A percentile compares a stretch with the other conserved stretches of the same genome.
phyloP scores from a whole-genome alignment of 2,329 filamentous ascomycete species.

The Cryphonectria naterciae region DNA sequence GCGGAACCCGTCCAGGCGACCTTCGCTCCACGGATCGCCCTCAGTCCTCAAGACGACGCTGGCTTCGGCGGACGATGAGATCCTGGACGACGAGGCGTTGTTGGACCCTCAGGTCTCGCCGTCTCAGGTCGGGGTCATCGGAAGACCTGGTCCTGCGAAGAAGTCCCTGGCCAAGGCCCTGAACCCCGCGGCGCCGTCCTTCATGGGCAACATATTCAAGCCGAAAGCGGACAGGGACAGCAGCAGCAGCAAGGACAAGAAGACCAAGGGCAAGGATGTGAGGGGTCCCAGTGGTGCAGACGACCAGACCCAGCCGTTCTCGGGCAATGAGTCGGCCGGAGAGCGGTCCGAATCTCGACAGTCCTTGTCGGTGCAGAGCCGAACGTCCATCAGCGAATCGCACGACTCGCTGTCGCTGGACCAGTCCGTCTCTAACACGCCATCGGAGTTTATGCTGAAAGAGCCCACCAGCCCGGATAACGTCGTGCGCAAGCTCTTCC shows the following conservation, averaged over 20 bases:
- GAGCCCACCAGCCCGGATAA: slow-evolving; percentile 51
- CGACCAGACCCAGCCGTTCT: slow-evolving; percentile 13
- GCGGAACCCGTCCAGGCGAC: slow-evolving; percentile 76
- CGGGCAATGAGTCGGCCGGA: slow-evolving; percentile 23
- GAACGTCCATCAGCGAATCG: slow-evolving; percentile 48
- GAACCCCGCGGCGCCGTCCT: slow-evolving; percentile 88
- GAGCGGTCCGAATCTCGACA: slow-evolving; percentile 42
- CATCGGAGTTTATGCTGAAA: slow-evolving; percentile 54
- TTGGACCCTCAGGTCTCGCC: slow-evolving; percentile 56
- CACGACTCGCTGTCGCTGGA: slow-evolving; percentile 63
- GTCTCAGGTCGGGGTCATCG: slow-evolving; percentile 72
- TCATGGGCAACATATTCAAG: slow-evolving; percentile 73
- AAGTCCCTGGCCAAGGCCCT: slow-evolving; percentile 64
- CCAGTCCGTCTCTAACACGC: slow-evolving; percentile 58
- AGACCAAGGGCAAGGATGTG: slow-evolving; percentile 45
- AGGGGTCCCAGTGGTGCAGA: slow-evolving; percentile 37
- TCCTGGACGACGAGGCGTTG: slow-evolving; percentile 61
- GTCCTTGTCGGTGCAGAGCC: slow-evolving; percentile 28
- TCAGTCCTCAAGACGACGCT: slow-evolving; percentile 63
- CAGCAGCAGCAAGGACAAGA: slow-evolving; percentile 44
- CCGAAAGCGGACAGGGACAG: slow-evolving; percentile 46
- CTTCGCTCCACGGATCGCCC: slow-evolving; percentile 79
- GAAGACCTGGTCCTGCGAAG: slow-evolving; percentile 64
- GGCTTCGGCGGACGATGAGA: slow-evolving; percentile 67
- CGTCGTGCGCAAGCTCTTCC: slow-evolving; percentile 63